A percentile compares a stretch with the other conserved stretches of the same genome.
These are phyloP conservation scores for Leishmania martiniquensis DNA, from an alignment of 208 protist genomes.

Conservation along the genomic window DNA sequence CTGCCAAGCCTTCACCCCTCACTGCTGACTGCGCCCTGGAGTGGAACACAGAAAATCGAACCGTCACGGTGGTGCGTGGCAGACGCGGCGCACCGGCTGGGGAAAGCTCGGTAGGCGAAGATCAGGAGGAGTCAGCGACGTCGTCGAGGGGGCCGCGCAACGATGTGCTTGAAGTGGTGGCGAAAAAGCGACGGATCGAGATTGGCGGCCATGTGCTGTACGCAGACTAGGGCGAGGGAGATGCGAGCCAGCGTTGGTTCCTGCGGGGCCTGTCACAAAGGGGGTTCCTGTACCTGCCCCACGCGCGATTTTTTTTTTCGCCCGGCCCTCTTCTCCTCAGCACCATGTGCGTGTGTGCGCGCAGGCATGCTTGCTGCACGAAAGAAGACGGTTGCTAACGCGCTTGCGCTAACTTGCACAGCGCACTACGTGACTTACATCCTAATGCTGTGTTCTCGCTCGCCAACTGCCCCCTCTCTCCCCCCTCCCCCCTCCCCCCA, in stretches of 20 bases:
- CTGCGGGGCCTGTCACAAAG: not conserved
- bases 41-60: constrained; percentile 37
- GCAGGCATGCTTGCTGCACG: not conserved
- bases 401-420: not conserved
- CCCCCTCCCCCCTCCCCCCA: no score
- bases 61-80: constrained; percentile 25
- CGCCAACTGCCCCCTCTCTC: no score
- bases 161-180: constrained; percentile 8
- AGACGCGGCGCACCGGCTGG: constrained; percentile 4
- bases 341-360: not conserved
- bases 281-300: not conserved
- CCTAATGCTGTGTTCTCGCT: not conserved
- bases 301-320: not conserved
- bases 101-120: constrained; percentile 15
- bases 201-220: constrained; percentile 71
- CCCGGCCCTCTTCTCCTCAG: not conserved
- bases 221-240: constrained; percentile 23
- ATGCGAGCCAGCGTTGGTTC: not conserved
- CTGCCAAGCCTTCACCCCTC: not conserved
- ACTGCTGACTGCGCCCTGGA: constrained; percentile 34
- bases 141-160: not conserved
- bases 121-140: constrained; percentile 12
- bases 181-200: constrained; percentile 53
- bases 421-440: not conserved
- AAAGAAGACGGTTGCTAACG: not conserved